Evolutionary conservation across 441 rosid genomes (phyloP).

Genomic region (Erodium moschatum): DNA sequence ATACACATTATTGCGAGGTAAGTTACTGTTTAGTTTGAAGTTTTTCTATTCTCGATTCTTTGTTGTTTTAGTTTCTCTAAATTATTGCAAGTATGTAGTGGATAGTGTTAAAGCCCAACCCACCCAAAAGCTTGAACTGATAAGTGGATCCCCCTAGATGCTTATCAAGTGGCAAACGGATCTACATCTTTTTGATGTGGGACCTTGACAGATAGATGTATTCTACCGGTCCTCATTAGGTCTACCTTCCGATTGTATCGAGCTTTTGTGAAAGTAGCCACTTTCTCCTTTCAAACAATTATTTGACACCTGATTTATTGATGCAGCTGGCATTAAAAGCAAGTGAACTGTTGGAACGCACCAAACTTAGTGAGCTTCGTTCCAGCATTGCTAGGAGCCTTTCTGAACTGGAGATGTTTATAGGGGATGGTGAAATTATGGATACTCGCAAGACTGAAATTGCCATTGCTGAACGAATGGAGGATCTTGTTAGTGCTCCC

Average conservation of each 20-base stretch:
- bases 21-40: slow-evolving; percentile 19
- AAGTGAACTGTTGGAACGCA: slow-evolving; percentile 91
- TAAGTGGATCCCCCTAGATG: too few relatives aligned
- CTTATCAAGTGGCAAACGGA: too few relatives aligned
- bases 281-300: background rate
- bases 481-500: slow-evolving; percentile 91
- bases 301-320: slow-evolving; percentile 21
- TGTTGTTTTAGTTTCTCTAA: background rate
- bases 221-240: slow-evolving; percentile 4
- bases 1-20: slow-evolving; percentile 93
- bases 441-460: slow-evolving; percentile 95
- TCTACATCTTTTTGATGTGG: too few relatives aligned
- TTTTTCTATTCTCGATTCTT: slow-evolving; percentile 5
- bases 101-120: background rate
- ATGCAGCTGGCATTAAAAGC: slow-evolving; percentile 93
- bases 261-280: background rate
- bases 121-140: too few relatives aligned
- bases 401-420: slow-evolving; percentile 97
- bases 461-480: slow-evolving; percentile 97
- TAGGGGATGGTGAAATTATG: slow-evolving; percentile 98
- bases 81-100: background rate
- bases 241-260: slow-evolving; percentile 7
- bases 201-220: background rate
- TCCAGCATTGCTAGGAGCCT: slow-evolving; percentile 96
- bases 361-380: slow-evolving; percentile 97